These are phyloP conservation scores for Russula brevipes DNA, from an alignment of 768 basidiomycete genomes.

Conservation along the genomic window DNA sequence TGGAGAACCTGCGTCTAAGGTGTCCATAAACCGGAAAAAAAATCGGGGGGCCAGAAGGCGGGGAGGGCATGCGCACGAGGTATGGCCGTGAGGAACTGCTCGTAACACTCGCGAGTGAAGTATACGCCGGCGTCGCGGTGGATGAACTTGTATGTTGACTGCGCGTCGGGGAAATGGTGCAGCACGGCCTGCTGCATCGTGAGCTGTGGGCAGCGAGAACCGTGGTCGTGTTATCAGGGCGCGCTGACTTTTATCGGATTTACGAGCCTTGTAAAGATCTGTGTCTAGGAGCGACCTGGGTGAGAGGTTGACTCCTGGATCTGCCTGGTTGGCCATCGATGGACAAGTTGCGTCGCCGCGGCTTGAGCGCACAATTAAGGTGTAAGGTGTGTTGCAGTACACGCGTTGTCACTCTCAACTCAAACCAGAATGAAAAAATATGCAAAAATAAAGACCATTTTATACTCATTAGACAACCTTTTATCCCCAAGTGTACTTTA, in stretches of 20 bases:
- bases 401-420: too few relatives aligned
- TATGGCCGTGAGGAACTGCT: conserved; percentile 51
- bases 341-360: neutral
- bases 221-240: conserved; percentile 2
- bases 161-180: conserved; percentile 64
- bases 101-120: conserved; percentile 64
- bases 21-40: neutral
- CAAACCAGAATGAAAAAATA: too few relatives aligned
- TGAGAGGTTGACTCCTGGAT: conserved; percentile 19
- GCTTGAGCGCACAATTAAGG: neutral
- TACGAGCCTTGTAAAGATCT: conserved; percentile 77
- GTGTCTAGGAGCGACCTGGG: conserved; percentile 76
- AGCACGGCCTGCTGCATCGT: conserved; percentile 95
- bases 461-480: too few relatives aligned
- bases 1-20: conserved; percentile 57
- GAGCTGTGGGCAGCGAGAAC: conserved; percentile 43
- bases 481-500: too few relatives aligned
- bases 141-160: conserved; percentile 74
- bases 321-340: conserved; percentile 6
- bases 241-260: neutral
- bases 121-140: conserved; percentile 61
- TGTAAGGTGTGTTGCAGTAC: too few relatives aligned
- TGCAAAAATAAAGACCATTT: too few relatives aligned
- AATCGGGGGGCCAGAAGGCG: too few relatives aligned
- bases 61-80: conserved; percentile 41